Base-by-base conservation (phyloP, 1,139 yeast genomes). In the Hyphopichia burtonii region DNA sequence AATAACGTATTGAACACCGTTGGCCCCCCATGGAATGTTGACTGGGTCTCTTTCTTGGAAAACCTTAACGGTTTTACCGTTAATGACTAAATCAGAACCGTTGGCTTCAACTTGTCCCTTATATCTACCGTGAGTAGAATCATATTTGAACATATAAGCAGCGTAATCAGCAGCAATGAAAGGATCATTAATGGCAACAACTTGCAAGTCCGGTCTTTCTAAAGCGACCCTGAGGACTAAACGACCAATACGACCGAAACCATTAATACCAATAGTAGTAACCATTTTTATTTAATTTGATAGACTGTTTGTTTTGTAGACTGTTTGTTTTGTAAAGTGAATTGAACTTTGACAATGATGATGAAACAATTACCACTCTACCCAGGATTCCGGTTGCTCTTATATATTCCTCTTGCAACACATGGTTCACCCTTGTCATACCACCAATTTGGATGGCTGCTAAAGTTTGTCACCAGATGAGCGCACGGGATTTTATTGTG, bases 201-300 rank as follows among this genome's bases (percentile, higher is more conserved):
- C 86, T 62, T 82, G 75, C 60, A 85, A 82, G 76, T 80, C 86
- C 55, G 76, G 71, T 80, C 86, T 80, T 53, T 61, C 56, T 58
- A 84, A 74, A 53, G 93, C 93, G 63, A 83, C 78, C 78, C 94
- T 83, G 65, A 84, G 76, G 55, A 86, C 94, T 64, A 85, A 81
- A 73, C 94, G 88, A 56, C 94, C 94, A 59, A 85, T 85, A 72
- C 94, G 83, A 59, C 94, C 94, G 83, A 85, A 85, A 64, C 93
- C 93, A 83, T 85, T 85, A 69, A 85, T 86, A 77, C 93, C 93
- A 68, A 85, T 74, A 49, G 64, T 70, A 34, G 64, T 70, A 34
- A 38, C 41, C 41, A 38, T 38, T 35, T 14, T 20, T 12, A 19
- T 34, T 19, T 25, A 25, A 22, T 22, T 10, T 31, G 8, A 17